Evolutionary conservation across 148 eudicot species (phyloP).

Genomic region (Oxyria digyna): DNA sequence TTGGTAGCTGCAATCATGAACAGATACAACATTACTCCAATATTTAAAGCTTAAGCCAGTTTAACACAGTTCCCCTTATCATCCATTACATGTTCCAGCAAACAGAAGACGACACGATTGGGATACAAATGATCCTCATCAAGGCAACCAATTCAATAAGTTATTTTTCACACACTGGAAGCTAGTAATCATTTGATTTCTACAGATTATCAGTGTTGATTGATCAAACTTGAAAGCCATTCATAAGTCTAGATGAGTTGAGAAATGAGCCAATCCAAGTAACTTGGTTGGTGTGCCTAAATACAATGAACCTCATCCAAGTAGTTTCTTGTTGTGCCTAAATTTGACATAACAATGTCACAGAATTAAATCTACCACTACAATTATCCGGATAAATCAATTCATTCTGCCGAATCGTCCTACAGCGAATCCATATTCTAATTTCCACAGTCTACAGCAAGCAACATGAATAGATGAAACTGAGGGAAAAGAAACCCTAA

Average conservation of each 20-base stretch:
- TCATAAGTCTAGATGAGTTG: not conserved
- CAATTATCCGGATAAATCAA: not conserved
- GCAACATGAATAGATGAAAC: not conserved
- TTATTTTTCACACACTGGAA: not conserved
- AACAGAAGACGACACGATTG: not conserved
- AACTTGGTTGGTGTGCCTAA: not conserved
- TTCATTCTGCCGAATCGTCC: no score
- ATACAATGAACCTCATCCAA: no score
- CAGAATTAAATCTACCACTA: no score
- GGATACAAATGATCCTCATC: not conserved
- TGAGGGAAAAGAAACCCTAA: not conserved
- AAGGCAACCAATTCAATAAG: not conserved
- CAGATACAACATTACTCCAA: not conserved
- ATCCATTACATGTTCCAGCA: no score
- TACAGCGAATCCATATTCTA: not conserved
- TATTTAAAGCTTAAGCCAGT: not conserved
- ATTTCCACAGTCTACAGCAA: not conserved
- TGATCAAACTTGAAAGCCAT: not conserved
- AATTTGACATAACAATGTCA: no score
- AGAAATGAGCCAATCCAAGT: not conserved
- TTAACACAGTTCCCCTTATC: not conserved
- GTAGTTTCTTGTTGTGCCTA: no score
- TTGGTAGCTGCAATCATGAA: constrained; percentile 36
- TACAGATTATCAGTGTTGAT: not conserved
- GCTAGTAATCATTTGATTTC: not conserved